Percentiles rank a stretch among this genome's conserved stretches.
These are phyloP conservation scores for Candida parachauliodes DNA, from an alignment of 805 yeast genomes.

Conservation along the genomic window DNA sequence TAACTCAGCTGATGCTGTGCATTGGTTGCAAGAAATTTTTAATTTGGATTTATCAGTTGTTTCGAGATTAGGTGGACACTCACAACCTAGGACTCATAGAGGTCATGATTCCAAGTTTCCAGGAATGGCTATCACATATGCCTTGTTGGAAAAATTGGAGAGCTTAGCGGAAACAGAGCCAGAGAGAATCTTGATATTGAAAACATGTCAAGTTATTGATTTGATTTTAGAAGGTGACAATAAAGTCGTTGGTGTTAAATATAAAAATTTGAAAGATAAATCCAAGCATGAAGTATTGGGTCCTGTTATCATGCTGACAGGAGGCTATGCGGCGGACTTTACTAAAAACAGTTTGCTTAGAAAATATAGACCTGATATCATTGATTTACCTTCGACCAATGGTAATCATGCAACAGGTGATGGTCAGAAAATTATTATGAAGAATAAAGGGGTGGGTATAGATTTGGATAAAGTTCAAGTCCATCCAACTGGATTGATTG, in stretches of 20 bases:
- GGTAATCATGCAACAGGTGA: slow-evolving; percentile 63
- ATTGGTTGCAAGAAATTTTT: slow-evolving; percentile 67
- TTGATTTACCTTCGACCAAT: slow-evolving; percentile 56
- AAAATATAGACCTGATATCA: slow-evolving; percentile 57
- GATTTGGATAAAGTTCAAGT: slow-evolving; percentile 66
- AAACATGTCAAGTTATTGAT: slow-evolving; percentile 42
- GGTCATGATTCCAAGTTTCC: slow-evolving; percentile 65
- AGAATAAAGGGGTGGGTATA: slow-evolving; percentile 50
- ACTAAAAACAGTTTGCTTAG: slow-evolving; percentile 48
- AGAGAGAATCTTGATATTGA: slow-evolving; percentile 35
- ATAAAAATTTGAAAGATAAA: slow-evolving; percentile 29
- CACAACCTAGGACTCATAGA: slow-evolving; percentile 76
- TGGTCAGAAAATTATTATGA: slow-evolving; percentile 54
- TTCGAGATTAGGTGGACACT: slow-evolving; percentile 80
- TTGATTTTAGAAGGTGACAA: slow-evolving; percentile 30
- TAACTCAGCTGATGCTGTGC: slow-evolving; percentile 63
- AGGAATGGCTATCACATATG: slow-evolving; percentile 62
- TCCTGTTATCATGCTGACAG: slow-evolving; percentile 61
- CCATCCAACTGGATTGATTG: slow-evolving; percentile 65
- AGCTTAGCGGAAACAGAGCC: slow-evolving; percentile 44
- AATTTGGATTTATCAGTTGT: slow-evolving; percentile 62
- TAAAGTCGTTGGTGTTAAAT: slow-evolving; percentile 28
- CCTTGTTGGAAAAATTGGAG: slow-evolving; percentile 48
- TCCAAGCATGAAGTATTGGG: slow-evolving; percentile 39
- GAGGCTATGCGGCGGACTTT: slow-evolving; percentile 67